Percentiles rank a stretch among this genome's conserved stretches.
Evolutionary conservation across 352 stramenopile species (phyloP).

Genomic region (Phytophthora sp.): DNA sequence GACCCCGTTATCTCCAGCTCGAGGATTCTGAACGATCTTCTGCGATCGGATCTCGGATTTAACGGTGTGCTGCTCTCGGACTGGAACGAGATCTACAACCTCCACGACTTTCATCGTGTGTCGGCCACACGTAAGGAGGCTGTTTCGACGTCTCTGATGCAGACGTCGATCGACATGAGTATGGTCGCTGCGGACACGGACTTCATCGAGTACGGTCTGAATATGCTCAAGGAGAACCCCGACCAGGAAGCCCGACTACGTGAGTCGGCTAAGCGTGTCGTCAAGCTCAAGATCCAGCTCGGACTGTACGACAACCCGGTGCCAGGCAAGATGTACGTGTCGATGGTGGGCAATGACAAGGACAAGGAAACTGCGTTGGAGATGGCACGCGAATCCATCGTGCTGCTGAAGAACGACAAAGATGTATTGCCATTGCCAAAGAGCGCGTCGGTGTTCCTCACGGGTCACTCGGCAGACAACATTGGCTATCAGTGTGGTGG

Average conservation of each 20-base stretch:
- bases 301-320: constrained; percentile 72
- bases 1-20: constrained; percentile 83
- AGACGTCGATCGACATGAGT: constrained; percentile 90
- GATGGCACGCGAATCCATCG: constrained; percentile 74
- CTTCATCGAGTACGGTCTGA: constrained; percentile 52
- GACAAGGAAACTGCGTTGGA: constrained; percentile 57
- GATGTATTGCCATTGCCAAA: constrained; percentile 49
- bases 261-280: constrained; percentile 56
- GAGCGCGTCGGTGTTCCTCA: constrained; percentile 58
- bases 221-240: constrained; percentile 45
- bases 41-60: constrained; percentile 79
- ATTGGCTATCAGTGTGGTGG: constrained; percentile 71
- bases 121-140: constrained; percentile 50
- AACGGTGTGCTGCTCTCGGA: constrained; percentile 89
- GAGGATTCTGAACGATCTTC: constrained; percentile 66
- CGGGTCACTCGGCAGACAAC: constrained; percentile 59
- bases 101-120: constrained; percentile 62
- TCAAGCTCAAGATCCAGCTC: constrained; percentile 76
- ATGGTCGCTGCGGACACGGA: constrained; percentile 68
- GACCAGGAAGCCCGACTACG: constrained; percentile 52
- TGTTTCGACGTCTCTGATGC: constrained; percentile 56
- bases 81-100: constrained; percentile 91
- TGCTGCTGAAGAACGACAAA: constrained; percentile 80
- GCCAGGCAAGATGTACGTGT: constrained; percentile 46
- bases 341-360: constrained; percentile 44